Conservation (phyloP, 495 filamentous ascomycete genomes). For the Chaetomidium leptoderma region DNA sequence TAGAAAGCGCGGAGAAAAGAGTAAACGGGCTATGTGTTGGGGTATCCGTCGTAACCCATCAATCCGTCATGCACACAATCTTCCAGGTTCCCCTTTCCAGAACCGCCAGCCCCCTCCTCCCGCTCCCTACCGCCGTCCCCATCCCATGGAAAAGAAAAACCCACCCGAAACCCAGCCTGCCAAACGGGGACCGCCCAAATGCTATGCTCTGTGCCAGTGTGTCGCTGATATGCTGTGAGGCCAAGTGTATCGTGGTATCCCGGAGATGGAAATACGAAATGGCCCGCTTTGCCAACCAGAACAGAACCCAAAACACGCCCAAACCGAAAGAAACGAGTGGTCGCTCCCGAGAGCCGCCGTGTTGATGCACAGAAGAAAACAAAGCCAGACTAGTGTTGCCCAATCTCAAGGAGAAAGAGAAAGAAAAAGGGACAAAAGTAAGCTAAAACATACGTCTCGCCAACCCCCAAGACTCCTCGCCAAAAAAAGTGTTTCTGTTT, state of each 20-base stretch:
- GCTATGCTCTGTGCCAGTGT: constrained; percentile 30
- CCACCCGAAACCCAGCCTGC: constrained; percentile 7
- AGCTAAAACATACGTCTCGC: constrained; percentile 2
- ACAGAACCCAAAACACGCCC: constrained; percentile 12
- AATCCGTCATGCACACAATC: constrained; percentile 11
- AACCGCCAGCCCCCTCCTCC: background rate
- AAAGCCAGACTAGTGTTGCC: constrained; percentile 17
- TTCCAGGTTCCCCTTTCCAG: constrained; percentile 22
- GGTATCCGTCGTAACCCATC: constrained; percentile 16
- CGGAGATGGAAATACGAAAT: constrained; percentile 11
- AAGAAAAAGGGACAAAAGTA: constrained; percentile 18
- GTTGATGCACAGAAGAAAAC: constrained; percentile 20
- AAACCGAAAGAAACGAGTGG: constrained; percentile 17
- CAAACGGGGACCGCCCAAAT: constrained; percentile 11
- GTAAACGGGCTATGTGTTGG: constrained; percentile 16
- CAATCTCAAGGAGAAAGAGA: constrained; percentile 20
- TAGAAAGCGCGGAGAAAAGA: background rate
- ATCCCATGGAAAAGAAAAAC: background rate
- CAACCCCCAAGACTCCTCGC: constrained; percentile 26
- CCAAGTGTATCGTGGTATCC: constrained; percentile 34
- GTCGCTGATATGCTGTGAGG: constrained; percentile 33
- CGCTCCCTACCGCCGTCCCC: background rate
- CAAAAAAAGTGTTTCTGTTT: constrained; percentile 18
- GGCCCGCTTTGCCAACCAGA: constrained; percentile 13
- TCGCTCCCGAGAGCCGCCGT: constrained; percentile 15